phyloP scores from a whole-genome alignment of 768 basidiomycete species.

The Leccinum fibrillosum region DNA sequence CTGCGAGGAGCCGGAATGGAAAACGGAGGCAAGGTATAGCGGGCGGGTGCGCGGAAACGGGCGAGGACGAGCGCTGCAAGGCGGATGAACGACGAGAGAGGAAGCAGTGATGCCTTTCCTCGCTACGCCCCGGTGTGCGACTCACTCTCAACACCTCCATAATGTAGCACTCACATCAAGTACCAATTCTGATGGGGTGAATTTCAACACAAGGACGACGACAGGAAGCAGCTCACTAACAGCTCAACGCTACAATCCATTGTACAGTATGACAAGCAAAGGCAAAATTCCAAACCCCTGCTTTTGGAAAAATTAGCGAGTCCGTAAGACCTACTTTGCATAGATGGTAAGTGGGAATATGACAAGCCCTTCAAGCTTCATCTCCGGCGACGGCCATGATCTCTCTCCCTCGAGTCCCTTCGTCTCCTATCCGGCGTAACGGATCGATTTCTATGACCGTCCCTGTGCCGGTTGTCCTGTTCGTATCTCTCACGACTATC shows the following conservation, averaged over 20 bases:
- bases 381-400: slow-evolving; percentile 18
- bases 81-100: too few relatives aligned
- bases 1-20: too few relatives aligned
- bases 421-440: slow-evolving; percentile 24
- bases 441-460: slow-evolving; percentile 20
- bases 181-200: too few relatives aligned
- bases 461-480: slow-evolving; percentile 23
- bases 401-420: slow-evolving; percentile 23
- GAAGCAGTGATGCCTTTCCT: too few relatives aligned
- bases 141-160: too few relatives aligned
- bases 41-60: too few relatives aligned
- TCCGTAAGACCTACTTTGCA: not conserved
- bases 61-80: too few relatives aligned
- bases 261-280: not conserved
- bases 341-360: not conserved
- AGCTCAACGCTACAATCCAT: not conserved
- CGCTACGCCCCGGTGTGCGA: too few relatives aligned
- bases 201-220: not conserved
- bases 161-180: too few relatives aligned
- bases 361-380: slow-evolving; percentile 4
- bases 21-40: too few relatives aligned
- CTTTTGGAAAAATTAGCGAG: not conserved
- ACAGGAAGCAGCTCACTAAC: not conserved
- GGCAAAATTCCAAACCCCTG: not conserved
- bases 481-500: slow-evolving; percentile 23